Evolutionary conservation across 805 yeast genomes (phyloP), one percentile per base, ranked within the genome.

Genomic region (Nakazawaea populi): DNA sequence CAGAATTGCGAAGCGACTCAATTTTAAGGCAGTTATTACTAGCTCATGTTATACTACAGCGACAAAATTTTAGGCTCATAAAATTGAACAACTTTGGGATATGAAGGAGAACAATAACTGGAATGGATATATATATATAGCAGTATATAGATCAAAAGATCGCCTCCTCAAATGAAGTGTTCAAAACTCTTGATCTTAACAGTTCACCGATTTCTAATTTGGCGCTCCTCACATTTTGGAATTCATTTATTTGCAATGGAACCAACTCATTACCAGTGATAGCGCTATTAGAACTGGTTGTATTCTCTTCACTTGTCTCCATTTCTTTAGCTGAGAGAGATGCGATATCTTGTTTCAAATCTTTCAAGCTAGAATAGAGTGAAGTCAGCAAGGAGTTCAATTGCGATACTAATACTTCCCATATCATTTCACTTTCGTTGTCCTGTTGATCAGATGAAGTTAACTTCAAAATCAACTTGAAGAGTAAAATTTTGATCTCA

Each of bases 1-100:
- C 62, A 2, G 58, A 58, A n/a, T 55, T 67, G n/a, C 58, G 52
- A 7, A 67, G 65, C 48, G 72, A 68, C 49, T 65, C 66, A 9
- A 47, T 68, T 12, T 56, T 68, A n/a, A 50, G 71, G 37, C 67
- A 64, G 49, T 47, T 68, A 5, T 49, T 68, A 10, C 37, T 48
- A 14, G 55, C 44, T 56, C 43, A 64, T 30, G 58, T 67, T 8
- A 54, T 59, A 2, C 56, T 57, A 6, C 68, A 67, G 51, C 58
- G 56, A 14, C 53, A 52, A 27, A 59, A 62, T 39, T 60, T 63
- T 27, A 61, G 28, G n/a, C 42, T 18, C 35, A 43, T 51, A 12
- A 42, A 39, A 24, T 14, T 51, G 36, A 36, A 36, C 14, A 37
- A n/a, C 7, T 51, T 51, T 42, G 53, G 53, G 4, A 9, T 43